These are phyloP conservation scores for Periconia macrospinosa DNA, from an alignment of 2,329 filamentous ascomycete genomes.

Conservation along the genomic window DNA sequence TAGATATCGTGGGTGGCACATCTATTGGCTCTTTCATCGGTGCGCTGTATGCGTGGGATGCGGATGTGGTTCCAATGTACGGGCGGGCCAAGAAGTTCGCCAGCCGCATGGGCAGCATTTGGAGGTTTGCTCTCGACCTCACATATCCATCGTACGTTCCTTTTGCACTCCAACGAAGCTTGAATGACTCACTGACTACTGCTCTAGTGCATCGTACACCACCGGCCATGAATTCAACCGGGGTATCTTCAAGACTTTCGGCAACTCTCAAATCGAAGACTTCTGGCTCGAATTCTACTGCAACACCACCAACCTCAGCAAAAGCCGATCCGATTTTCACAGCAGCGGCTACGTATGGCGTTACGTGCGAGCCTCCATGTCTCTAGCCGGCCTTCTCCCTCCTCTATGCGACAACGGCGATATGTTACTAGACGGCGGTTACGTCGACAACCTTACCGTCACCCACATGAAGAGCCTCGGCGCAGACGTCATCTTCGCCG, in stretches of 20 bases:
- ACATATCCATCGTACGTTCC: conserved; percentile 77
- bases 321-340: conserved; percentile 87
- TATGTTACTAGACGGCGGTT: conserved; percentile 95
- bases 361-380: conserved; percentile 96
- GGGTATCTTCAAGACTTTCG: conserved; percentile 98
- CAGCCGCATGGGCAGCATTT: conserved; percentile 98
- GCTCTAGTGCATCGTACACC: conserved; percentile 75
- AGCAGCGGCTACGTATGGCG: conserved; percentile 97
- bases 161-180: background rate
- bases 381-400: conserved; percentile 85
- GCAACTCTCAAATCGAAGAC: conserved; percentile 95
- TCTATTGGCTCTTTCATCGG: conserved; percentile 97
- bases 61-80: conserved; percentile 95
- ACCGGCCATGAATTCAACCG: conserved; percentile 99
- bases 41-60: conserved; percentile 91
- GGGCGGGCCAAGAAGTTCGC: conserved; percentile 96
- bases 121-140: conserved; percentile 94
- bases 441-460: conserved; percentile 95
- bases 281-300: conserved; percentile 99
- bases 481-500: conserved; percentile 90
- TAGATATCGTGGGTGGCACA: conserved; percentile 92
- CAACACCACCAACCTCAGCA: conserved; percentile 98
- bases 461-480: conserved; percentile 95
- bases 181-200: conserved; percentile 13
- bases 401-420: conserved; percentile 95